phyloP scores from a whole-genome alignment of 768 basidiomycete species.

The Cystobasidium onofrii region DNA sequence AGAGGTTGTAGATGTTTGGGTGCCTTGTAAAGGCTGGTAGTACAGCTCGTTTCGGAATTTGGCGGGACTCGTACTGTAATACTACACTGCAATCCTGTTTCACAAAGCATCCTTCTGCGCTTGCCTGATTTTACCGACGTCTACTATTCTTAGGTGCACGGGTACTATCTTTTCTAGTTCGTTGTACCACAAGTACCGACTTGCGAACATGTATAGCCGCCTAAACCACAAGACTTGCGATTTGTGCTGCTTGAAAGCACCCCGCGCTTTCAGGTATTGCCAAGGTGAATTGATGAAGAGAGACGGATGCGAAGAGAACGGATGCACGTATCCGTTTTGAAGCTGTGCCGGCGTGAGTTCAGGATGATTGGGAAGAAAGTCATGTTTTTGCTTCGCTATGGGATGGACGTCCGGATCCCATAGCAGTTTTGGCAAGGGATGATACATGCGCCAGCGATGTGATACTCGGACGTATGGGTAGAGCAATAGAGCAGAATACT shows the following conservation, averaged over 20 bases:
- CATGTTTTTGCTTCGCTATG: conserved; percentile 17
- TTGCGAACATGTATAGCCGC: conserved; percentile 44
- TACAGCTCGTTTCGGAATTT: too few relatives aligned
- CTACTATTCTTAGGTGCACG: conserved; percentile 16
- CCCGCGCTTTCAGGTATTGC: conserved; percentile 39
- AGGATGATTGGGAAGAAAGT: conserved; percentile 1
- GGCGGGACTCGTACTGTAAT: too few relatives aligned
- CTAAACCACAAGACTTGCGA: conserved; percentile 48
- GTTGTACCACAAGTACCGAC: conserved; percentile 48
- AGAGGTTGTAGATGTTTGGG: conserved; percentile 25
- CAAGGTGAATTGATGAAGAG: conserved; percentile 35
- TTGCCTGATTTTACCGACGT: conserved; percentile 20
- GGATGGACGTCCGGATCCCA: conserved; percentile 26
- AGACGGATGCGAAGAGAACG: not conserved
- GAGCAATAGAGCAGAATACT: conserved; percentile 35
- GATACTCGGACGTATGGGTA: conserved; percentile 28
- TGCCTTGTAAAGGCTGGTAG: conserved; percentile 28
- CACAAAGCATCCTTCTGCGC: conserved; percentile 17
- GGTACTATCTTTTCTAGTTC: conserved; percentile 35
- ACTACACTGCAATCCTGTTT: too few relatives aligned
- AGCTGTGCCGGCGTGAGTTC: conserved; percentile 2
- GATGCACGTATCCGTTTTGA: not conserved
- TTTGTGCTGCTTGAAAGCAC: conserved; percentile 45
- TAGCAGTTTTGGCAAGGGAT: not conserved
- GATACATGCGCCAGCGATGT: not conserved